phyloP scores from a whole-genome alignment of 2,329 filamentous ascomycete species.

The Colletotrichum navitas region DNA sequence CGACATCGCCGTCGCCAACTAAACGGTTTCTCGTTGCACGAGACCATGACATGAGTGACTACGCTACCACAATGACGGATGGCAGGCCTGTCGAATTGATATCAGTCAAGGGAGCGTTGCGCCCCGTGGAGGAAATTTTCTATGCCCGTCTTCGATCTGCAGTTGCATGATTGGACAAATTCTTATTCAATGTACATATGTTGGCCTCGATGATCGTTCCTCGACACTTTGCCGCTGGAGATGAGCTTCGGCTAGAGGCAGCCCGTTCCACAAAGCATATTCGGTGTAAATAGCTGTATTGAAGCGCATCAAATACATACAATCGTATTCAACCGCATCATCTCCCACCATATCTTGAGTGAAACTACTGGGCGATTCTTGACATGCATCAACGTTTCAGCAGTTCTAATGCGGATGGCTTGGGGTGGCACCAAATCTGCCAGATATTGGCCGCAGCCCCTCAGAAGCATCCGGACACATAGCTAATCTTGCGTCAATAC shows the following conservation, averaged over 20 bases:
- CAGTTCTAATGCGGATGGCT: not conserved
- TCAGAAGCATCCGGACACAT: not conserved
- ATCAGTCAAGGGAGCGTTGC: slow-evolving; percentile 3
- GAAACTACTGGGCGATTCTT: not conserved
- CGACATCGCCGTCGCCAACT: slow-evolving; percentile 24
- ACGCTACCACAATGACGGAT: slow-evolving; percentile 17
- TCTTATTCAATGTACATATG: slow-evolving; percentile 34
- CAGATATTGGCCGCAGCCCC: not conserved
- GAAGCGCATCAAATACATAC: slow-evolving; percentile 15
- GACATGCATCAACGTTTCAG: not conserved
- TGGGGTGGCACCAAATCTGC: not conserved
- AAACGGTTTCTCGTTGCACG: slow-evolving; percentile 1
- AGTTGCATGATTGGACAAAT: slow-evolving; percentile 1
- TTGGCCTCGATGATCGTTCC: slow-evolving; percentile 34
- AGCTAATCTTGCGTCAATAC: not conserved
- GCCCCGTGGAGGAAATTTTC: slow-evolving; percentile 8
- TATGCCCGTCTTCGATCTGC: slow-evolving; percentile 11
- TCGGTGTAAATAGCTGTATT: slow-evolving; percentile 28
- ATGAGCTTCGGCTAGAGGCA: slow-evolving; percentile 38
- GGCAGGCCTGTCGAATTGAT: slow-evolving; percentile 27
- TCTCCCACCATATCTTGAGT: not conserved
- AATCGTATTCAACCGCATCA: not conserved
- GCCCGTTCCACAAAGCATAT: slow-evolving; percentile 30
- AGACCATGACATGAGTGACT: not conserved
- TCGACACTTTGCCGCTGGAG: slow-evolving; percentile 3